Conservation (phyloP, 2,329 filamentous ascomycete genomes). For the Fusarium bulbicola region DNA sequence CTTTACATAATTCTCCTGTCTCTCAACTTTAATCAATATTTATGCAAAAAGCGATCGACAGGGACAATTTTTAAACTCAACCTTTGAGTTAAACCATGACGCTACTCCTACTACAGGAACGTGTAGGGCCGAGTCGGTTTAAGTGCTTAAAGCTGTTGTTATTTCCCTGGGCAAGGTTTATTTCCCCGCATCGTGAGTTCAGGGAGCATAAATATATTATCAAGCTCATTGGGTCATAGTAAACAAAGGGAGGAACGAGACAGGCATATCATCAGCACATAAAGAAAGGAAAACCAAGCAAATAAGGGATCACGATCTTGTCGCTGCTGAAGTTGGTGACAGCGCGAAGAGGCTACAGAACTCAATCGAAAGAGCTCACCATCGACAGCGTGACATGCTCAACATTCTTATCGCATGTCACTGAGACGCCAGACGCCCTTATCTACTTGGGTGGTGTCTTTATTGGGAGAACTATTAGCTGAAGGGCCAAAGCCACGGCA, state of each 20-base stretch:
- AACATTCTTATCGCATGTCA: not conserved
- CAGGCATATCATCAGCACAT: not conserved
- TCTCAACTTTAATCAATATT: not conserved
- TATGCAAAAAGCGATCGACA: not conserved
- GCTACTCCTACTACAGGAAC: conserved; percentile 31
- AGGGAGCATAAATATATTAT: not conserved
- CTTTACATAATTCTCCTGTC: not conserved
- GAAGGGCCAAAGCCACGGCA: not conserved
- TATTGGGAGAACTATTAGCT: not conserved
- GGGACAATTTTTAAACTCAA: conserved; percentile 17
- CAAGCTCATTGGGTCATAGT: not conserved
- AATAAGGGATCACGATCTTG: not conserved
- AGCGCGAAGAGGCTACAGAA: not conserved
- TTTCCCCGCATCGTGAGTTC: not conserved
- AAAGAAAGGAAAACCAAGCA: too few relatives aligned
- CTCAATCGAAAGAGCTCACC: not conserved
- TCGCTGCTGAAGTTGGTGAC: not conserved
- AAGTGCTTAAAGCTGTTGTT: not conserved
- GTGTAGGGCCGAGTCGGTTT: not conserved
- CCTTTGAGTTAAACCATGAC: conserved; percentile 29
- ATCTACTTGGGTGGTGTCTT: not conserved
- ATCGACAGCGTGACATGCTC: not conserved
- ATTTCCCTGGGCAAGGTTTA: not conserved
- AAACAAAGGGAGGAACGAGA: not conserved
- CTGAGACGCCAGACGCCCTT: not conserved